Percentiles rank a stretch among this genome's conserved stretches.
phyloP scores from a whole-genome alignment of 352 stramenopile species.

The Aphanomyces euteiches region DNA sequence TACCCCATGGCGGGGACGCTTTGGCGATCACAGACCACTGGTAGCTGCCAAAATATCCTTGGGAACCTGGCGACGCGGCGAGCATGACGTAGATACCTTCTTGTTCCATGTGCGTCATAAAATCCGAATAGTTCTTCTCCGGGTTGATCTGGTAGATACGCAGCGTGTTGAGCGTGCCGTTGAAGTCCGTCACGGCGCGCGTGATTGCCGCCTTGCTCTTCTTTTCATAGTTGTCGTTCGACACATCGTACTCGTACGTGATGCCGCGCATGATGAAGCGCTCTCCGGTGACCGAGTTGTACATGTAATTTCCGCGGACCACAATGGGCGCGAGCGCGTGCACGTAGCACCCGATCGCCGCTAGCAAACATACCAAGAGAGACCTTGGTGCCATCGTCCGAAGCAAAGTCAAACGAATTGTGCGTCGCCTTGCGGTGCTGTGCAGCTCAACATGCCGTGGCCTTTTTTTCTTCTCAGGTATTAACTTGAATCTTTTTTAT shows the following conservation, averaged over 20 bases:
- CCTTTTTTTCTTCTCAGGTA: no score
- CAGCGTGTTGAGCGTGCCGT: constrained; percentile 69
- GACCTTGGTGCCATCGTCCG: constrained; percentile 5
- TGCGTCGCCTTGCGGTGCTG: background rate
- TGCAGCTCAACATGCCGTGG: no score
- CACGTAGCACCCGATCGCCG: background rate
- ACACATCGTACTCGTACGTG: constrained; percentile 87
- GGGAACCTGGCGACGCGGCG: constrained; percentile 73
- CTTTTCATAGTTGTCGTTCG: constrained; percentile 79
- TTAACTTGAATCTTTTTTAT: no score
- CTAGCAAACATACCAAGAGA: constrained; percentile 12
- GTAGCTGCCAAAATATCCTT: constrained; percentile 83
- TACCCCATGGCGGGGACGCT: constrained; percentile 47
- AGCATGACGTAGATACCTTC: constrained; percentile 80
- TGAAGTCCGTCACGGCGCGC: constrained; percentile 59
- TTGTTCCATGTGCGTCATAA: constrained; percentile 79
- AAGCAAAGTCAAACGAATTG: constrained; percentile 3
- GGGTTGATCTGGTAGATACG: constrained; percentile 87
- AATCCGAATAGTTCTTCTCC: constrained; percentile 71
- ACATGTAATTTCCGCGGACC: constrained; percentile 85
- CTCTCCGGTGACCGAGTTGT: constrained; percentile 72
- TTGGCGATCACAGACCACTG: constrained; percentile 75
- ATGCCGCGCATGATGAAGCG: constrained; percentile 85
- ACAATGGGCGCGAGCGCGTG: constrained; percentile 40
- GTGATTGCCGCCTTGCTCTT: constrained; percentile 72